Base-by-base conservation (phyloP, 2,329 filamentous ascomycete genomes). In the Cladobotryum mycophilum region DNA sequence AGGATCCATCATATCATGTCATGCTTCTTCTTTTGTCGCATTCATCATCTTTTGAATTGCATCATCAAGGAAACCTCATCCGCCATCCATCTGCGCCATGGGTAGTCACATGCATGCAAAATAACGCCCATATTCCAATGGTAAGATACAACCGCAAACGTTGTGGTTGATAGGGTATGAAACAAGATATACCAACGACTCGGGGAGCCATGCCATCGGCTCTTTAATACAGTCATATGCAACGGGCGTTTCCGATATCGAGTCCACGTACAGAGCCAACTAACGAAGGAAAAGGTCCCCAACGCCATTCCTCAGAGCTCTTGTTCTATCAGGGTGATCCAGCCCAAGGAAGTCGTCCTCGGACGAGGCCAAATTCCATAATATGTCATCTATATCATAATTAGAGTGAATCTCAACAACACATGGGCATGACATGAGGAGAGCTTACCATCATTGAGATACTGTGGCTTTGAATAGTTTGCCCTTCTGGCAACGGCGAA, bases 401-500 rank as follows among this genome's bases (percentile, higher is more conserved):
- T 15, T 15, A 9, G 17, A 38, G 54, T 66, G 56, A 63, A 67
- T 37, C 14, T 30, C 8, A 14, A 18, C 8, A 14, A 18, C 15
- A 15, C n/a, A 2, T 30, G 15, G n/a, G 13, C 14, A 22, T 43
- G 34, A 13, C 34, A 18, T 20, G 34, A 17, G 8, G 18, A 51
- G 30, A 35, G 45, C 22, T 76, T 73, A 96, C 92, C 90, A 71
- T 97, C 93, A 58, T 86, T 83, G 43, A 99, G 75, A 71, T 95
- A 95, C 53, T 82, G 79, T 22, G 90, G 86, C 63, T 86, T 89
- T 37, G 86, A 83, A 69, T 88, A 95, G 40, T 76, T 75, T 47
- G 82, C 78, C 65, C 87, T 77, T 66, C 84, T 76, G 47, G 96
- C 80, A 33, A 95, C 70, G 6, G 90, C 88, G 74, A 99, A 96